phyloP scores from a whole-genome alignment of 345 rosid species.

The Rhizophora apiculata region DNA sequence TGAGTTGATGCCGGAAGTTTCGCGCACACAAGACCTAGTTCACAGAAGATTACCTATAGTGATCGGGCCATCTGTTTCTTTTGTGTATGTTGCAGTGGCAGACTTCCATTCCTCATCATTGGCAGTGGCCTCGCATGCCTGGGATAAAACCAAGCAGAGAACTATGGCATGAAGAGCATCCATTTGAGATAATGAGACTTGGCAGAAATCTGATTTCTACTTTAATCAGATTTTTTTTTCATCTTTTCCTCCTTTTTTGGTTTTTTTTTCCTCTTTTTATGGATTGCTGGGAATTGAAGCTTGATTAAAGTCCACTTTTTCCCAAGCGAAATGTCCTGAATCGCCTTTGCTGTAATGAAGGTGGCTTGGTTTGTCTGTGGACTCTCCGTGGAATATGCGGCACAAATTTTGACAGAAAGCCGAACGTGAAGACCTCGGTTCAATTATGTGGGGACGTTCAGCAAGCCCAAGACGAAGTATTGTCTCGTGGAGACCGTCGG shows the following conservation, averaged over 20 bases:
- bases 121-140: conserved; percentile 31
- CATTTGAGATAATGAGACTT: conserved; percentile 30
- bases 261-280: no score
- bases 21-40: background rate
- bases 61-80: conserved; percentile 59
- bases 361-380: background rate
- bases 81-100: conserved; percentile 80
- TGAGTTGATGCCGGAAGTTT: background rate
- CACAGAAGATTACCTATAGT: conserved; percentile 45
- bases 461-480: conserved; percentile 16
- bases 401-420: conserved; percentile 8
- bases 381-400: background rate
- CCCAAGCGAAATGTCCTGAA: conserved; percentile 21
- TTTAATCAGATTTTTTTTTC: conserved; percentile 9
- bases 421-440: conserved; percentile 5
- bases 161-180: conserved; percentile 30
- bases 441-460: conserved; percentile 18
- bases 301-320: conserved; percentile 10
- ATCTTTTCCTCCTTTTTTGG: background rate
- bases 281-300: background rate
- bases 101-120: conserved; percentile 62
- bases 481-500: conserved; percentile 6
- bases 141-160: conserved; percentile 36
- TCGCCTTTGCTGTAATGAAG: conserved; percentile 14
- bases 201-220: conserved; percentile 11